phyloP scores from a whole-genome alignment of 768 basidiomycete species.

The Candolleomyces eurysporus region DNA sequence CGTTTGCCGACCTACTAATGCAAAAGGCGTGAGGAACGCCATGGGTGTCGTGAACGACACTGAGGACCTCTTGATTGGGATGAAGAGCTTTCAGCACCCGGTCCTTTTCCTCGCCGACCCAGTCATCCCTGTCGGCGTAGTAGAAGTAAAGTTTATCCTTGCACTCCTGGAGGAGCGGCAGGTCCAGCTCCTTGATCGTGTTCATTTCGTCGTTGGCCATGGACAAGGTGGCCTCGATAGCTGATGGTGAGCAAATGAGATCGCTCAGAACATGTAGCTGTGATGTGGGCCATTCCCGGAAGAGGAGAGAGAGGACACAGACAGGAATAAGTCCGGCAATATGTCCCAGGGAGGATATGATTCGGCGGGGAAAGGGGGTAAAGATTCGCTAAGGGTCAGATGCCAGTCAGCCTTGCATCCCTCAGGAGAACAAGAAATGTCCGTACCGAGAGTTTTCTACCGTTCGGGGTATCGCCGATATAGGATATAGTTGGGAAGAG shows the following conservation, averaged over 20 bases:
- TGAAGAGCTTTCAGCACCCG: slow-evolving; percentile 40
- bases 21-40: slow-evolving; percentile 73
- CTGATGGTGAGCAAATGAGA: slow-evolving; percentile 49
- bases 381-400: slow-evolving; percentile 41
- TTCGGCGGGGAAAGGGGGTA: slow-evolving; percentile 38
- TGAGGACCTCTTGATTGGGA: slow-evolving; percentile 26
- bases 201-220: slow-evolving; percentile 75
- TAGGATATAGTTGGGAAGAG: slow-evolving; percentile 71
- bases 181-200: slow-evolving; percentile 52
- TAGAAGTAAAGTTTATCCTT: slow-evolving; percentile 44
- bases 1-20: slow-evolving; percentile 48
- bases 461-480: slow-evolving; percentile 66
- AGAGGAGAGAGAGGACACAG: slow-evolving; percentile 39
- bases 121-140: slow-evolving; percentile 62
- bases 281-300: slow-evolving; percentile 47
- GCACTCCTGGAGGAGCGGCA: slow-evolving; percentile 38
- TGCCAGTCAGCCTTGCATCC: not conserved
- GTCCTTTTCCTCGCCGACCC: slow-evolving; percentile 62
- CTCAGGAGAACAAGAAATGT: not conserved
- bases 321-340: slow-evolving; percentile 39
- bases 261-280: slow-evolving; percentile 45
- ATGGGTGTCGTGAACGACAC: slow-evolving; percentile 41
- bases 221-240: slow-evolving; percentile 50
- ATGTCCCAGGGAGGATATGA: slow-evolving; percentile 45
- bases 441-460: slow-evolving; percentile 55